A percentile compares a stretch with the other conserved stretches of the same genome.
Conservation (phyloP, 768 basidiomycete species). For the Termitomyces eurrhizus region DNA sequence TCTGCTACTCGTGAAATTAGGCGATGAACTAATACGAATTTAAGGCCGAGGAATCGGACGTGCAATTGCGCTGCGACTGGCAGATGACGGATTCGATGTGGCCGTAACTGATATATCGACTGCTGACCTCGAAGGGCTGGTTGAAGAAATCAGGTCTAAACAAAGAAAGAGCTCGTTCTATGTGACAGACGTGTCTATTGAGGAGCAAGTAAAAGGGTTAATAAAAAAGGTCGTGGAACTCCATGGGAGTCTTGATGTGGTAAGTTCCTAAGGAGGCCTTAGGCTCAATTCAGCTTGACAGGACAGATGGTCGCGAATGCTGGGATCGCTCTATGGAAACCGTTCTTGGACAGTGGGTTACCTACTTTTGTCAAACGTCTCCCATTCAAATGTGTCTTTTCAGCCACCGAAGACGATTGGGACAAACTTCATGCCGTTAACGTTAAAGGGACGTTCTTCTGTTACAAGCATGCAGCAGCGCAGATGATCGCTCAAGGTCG, state of each 20-base stretch:
- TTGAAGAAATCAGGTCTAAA: slow-evolving; percentile 18
- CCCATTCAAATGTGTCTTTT: neutral
- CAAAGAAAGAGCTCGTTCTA: slow-evolving; percentile 16
- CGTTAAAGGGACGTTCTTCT: slow-evolving; percentile 53
- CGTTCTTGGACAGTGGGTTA: slow-evolving; percentile 18
- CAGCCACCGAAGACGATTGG: slow-evolving; percentile 34
- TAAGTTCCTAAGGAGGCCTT: slow-evolving; percentile 9
- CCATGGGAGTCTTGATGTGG: slow-evolving; percentile 28
- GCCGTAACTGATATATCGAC: slow-evolving; percentile 33
- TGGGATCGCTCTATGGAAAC: slow-evolving; percentile 17
- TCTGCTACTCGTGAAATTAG: neutral
- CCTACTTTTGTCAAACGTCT: neutral
- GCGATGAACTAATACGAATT: neutral
- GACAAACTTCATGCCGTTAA: slow-evolving; percentile 47
- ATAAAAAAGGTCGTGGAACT: slow-evolving; percentile 14
- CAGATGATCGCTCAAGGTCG: slow-evolving; percentile 54
- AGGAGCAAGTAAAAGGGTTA: slow-evolving; percentile 20
- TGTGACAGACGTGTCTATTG: slow-evolving; percentile 19
- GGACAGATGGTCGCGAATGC: slow-evolving; percentile 32
- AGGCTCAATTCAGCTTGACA: neutral
- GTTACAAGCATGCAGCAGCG: slow-evolving; percentile 59
- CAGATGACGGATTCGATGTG: slow-evolving; percentile 19
- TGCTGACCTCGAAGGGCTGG: slow-evolving; percentile 2
- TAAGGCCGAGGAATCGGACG: slow-evolving; percentile 17
- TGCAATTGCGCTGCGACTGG: slow-evolving; percentile 19